Evolutionary conservation across 148 eudicot species (phyloP), one percentile per base, ranked within the genome.

Genomic region (Rhododendron vialii): DNA sequence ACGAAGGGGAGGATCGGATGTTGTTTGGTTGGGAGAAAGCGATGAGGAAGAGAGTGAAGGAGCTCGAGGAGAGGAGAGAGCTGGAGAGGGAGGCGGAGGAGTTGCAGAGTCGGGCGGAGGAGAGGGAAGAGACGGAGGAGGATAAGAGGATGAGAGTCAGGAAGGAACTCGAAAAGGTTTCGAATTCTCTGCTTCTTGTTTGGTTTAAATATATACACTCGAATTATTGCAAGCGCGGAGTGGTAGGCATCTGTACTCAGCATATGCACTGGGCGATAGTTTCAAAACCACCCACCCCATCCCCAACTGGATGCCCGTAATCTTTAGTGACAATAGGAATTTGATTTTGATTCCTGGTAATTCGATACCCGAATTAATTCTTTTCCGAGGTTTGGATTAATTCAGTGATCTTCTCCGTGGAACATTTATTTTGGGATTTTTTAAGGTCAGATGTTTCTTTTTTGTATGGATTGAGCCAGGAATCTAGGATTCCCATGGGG

Each of bases 41-140:
- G 90, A 96, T 96, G 99, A 95, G 96, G 91, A 94, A 80, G 91
- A 92, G 98, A 89, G 91, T 95, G 71, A 96, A 90, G 86, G 96
- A 94, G 90, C 76, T 92, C n/a, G 98, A 96, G 84, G 98, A 93
- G 88, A 92, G 91, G 95, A 90, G 83, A 57, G 99, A 96, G 90
- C 83, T 95, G 92, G 99, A 96, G 93, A 94, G 89, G 90, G 92
- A 92, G 57, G 99, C 98, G 13, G 94, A 93, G 89, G 98, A 93
- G 61, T 82, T 96, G 93, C 93, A 90, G 88, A 91, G 90, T 38
- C 88, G 50, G 85, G 80, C 88, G 59, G 94, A 59, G 85, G 91
- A 88, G 2, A 82, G 38, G 67, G 96, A 94, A 18, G 97, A 93
- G 89, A 92, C 91, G 35, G 98, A 96, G 85, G 98, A 96, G 82